Base-by-base conservation (phyloP, 176 grass and related monocot species). In the Poa annua region DNA sequence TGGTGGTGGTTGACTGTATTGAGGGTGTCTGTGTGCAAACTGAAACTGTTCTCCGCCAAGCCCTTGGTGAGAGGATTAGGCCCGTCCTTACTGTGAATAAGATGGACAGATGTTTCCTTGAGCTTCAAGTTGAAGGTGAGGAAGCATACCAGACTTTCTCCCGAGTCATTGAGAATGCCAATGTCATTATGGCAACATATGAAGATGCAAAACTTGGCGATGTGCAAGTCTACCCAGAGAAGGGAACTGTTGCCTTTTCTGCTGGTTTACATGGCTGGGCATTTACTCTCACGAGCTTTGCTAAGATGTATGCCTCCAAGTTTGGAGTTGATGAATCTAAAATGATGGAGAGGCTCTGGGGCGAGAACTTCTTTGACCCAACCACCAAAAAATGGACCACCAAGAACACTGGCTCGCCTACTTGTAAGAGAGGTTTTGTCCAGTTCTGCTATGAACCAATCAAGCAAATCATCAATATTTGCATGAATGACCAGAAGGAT, bases 301-400 rank as follows among this genome's bases (percentile, higher is more conserved):
- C 91, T 1, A 93, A 93, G 77, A 93, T 97, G 94, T 97, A 91
- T 80, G 91, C 94, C 10, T 83, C 94, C 4, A 97, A 97, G 63
- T 97, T 97, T 69, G 94, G 91, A 49, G 94, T 97, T 62, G 94
- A 91, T 80, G 94, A 93, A 72, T 10, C 60, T 12, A 97, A 97
- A 74, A 97, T 97, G 94, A 97, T 93, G 94, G 94, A 93, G 91
- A 92, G 91, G 77, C 91, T 97, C 2, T 97, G 94, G 88, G 93
- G 90, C 82, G 93, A 96, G 90, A 96, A 96, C 68, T 92, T 61
- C 86, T 96, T 96, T 59, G 93, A 96, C 74, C 90, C 93, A 22
- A 16, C 65, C 38, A 96, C 93, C 21, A 96, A 89, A 81, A 96
- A 96, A 82, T 93, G 93, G 90, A 92, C 93, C 34, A 91, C 2